Evolutionary conservation across 192 early-diverging fungal genomes (phyloP), one percentile per base, ranked within the genome.

Genomic region (Thamnidium elegans): DNA sequence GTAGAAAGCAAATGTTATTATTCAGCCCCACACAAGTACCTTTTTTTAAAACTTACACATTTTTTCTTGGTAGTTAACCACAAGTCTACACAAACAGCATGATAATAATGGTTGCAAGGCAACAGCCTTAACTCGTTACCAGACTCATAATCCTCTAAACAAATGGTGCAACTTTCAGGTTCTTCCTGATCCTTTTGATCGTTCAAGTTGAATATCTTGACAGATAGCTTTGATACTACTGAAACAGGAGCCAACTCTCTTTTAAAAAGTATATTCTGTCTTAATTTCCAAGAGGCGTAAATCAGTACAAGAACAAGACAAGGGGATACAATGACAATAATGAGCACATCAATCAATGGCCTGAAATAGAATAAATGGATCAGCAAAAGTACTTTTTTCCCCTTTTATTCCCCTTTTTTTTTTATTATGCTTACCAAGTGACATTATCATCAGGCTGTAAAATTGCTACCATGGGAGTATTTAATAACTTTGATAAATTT

Each of bases 41-140:
- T 17, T 43, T 15, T n/a, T 21, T 51, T 4, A 39, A 9, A 11
- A 85, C 81, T 89, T 92, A 90, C 95, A 89, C 72, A 94, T 87
- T 58, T 87, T 69, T 96, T 93, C 48, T 88, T 78, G 6, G 88
- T 87, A 5, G 89, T 93, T 34, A 98, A 80, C 95, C 95, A 98
- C 65, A 80, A 86, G 67, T 99, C 96, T 21, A 99, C 88, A 69
- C 96, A 99, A 20, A 73, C 73, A 26, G 86, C 80, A 69, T 99
- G 96, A 66, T 90, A 97, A 66, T 93, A 84, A 74, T 99, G 96
- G 51, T 78, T 80, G 74, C 96, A 99, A 10, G 90, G 90, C 50
- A 99, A 73, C 11, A 90, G 80, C 7, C 94, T 74, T 32, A 97
- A 68, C 63, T 87, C 81, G n/a, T 93, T 90, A n/a, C 87, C 91